Base-by-base conservation (phyloP, 1,139 yeast genomes). In the Yamadazyma diddensiae region DNA sequence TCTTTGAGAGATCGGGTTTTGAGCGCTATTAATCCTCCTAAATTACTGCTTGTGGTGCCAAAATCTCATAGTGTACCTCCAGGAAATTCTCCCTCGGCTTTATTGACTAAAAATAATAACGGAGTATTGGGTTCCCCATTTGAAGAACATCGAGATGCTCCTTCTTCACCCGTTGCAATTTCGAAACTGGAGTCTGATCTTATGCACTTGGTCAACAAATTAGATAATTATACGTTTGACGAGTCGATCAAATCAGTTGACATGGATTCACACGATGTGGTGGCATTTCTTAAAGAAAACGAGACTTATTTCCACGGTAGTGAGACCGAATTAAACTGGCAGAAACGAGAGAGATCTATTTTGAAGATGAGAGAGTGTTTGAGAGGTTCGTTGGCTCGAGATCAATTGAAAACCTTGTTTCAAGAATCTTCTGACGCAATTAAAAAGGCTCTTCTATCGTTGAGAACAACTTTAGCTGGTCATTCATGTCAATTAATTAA, bases 241-340 rank as follows among this genome's bases (percentile, higher is more conserved):
- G 26, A 45, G 1, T 37, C 59, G 0, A 45, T 63, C n/a, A 30
- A 39, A 6, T 37, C 57, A 0, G n/a, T n/a, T n/a, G n/a, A n/a
- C n/a, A n/a, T n/a, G n/a, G n/a, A n/a, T n/a, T n/a, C n/a, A n/a
- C n/a, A n/a, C n/a, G n/a, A n/a, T n/a, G n/a, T n/a, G n/a, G n/a
- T n/a, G n/a, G n/a, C n/a, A n/a, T n/a, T n/a, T n/a, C n/a, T n/a
- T n/a, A n/a, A n/a, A n/a, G n/a, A n/a, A n/a, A 27, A 46, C 4
- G 39, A 57, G 23, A 39, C 58, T 3, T 22, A 30, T 2, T 86
- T 92, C 49, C 72, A 70, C n/a, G 82, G 80, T 2, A 87, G 82
- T 47, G 98, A 94, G 55, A 82, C 95, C 0, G 98, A 94, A 51
- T 71, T 70, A 39, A 92, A 92, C 51, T 92, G 99, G 99, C 61